Base-by-base conservation (phyloP, 2,329 filamentous ascomycete species). In the Pseudocercospora crystallina region DNA sequence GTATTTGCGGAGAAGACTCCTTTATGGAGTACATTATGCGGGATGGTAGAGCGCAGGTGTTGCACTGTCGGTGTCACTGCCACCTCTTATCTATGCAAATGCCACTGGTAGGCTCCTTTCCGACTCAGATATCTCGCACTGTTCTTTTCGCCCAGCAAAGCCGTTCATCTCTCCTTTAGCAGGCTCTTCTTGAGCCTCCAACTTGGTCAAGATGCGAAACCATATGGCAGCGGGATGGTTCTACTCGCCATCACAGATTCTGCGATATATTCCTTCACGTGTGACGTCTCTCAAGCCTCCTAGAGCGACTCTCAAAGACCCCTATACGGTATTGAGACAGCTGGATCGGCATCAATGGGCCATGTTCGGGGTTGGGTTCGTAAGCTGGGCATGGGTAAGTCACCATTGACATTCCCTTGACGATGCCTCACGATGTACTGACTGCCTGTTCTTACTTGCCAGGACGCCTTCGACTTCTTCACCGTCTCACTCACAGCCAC, bases 391-490 rank as follows among this genome's bases (percentile, higher is more conserved):
- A 1, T 83, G 80, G 80, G 81, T 41, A n/a, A 20, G 38, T 26
- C 20, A 26, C 7, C 20, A 26, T 26, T 7, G 7, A n/a, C n/a
- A n/a, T n/a, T n/a, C n/a, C n/a, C n/a, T n/a, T n/a, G n/a, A 26
- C 20, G 4, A 26, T 7, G 7, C 7, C 3, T 26, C 20, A 7
- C 20, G 7, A 26, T 4, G 4, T 7, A 26, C 20, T 26, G 7
- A 26, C 20, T 3, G 7, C 20, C 20, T 4, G 20, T 26, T 26
- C 20, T 26, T n/a, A n/a, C n/a, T n/a, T n/a, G n/a, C n/a, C n/a
- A 26, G 20, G 20, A 26, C 20, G 20, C 82, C 3, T 85, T 85
- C 57, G 83, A 86, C 66, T 86, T 58, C 47, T 58, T 58, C 48
- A 42, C 33, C 47, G 43, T 46, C 8, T 17, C 15, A n/a, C 33